These are phyloP conservation scores for Incumbomyces delicatus DNA, from an alignment of 2,329 filamentous ascomycete species.

Conservation along the genomic window DNA sequence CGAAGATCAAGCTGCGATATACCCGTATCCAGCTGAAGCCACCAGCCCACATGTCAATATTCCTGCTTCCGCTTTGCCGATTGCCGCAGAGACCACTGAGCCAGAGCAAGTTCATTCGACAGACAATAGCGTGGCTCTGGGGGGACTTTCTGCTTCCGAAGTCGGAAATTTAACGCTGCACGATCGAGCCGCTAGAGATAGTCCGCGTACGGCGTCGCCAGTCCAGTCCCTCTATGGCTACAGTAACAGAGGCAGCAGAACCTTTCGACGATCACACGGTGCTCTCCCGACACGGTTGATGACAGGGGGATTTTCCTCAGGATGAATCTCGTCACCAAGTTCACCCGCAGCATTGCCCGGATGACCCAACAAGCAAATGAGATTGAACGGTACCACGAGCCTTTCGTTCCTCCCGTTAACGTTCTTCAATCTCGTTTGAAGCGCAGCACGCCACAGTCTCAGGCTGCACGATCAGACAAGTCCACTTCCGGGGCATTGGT, in stretches of 20 bases:
- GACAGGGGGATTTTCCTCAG: neutral
- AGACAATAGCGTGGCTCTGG: neutral
- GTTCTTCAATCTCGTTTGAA: too few relatives aligned
- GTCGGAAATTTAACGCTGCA: neutral
- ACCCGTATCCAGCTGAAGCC: neutral
- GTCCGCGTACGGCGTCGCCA: slow-evolving; percentile 1
- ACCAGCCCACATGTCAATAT: slow-evolving; percentile 1
- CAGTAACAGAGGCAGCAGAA: neutral
- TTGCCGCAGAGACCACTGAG: neutral
- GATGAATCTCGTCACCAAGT: neutral
- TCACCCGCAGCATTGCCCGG: neutral
- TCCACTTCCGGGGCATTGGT: neutral
- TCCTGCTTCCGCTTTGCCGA: slow-evolving; percentile 2
- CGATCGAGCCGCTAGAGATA: neutral
- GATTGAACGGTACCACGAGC: neutral
- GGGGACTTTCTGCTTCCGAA: neutral
- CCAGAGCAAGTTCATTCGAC: neutral
- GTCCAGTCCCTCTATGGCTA: neutral
- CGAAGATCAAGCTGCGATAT: slow-evolving; percentile 2
- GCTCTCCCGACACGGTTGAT: neutral
- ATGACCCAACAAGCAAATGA: neutral
- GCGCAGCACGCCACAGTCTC: neutral
- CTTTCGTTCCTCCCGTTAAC: neutral
- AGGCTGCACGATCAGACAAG: neutral
- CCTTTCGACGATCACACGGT: neutral